A percentile compares a stretch with the other conserved stretches of the same genome.
Evolutionary conservation across 1,284 basidiomycete genomes (phyloP).

Genomic region (Papiliotrema fonsecae): DNA sequence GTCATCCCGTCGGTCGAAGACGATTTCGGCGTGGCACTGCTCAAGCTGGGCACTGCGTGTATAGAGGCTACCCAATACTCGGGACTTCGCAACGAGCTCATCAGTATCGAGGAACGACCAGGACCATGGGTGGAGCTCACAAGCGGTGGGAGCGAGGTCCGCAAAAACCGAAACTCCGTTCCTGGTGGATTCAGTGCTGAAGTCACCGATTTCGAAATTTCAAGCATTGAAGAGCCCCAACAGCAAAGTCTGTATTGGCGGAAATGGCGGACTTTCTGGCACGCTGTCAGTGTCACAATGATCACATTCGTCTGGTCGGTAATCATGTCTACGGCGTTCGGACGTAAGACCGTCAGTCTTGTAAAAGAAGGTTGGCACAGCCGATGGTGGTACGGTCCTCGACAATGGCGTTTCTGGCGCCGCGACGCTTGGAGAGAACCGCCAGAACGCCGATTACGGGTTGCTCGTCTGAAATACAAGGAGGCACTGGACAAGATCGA

Average conservation of each 20-base stretch:
- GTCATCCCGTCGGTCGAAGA: constrained; percentile 36
- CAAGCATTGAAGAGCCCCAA: constrained; percentile 27
- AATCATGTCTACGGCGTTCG: constrained; percentile 27
- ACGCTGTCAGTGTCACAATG: constrained; percentile 13
- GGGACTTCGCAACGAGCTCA: constrained; percentile 43
- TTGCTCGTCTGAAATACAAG: background rate
- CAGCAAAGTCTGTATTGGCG: constrained; percentile 22
- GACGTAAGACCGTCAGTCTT: constrained; percentile 14
- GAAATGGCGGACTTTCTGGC: constrained; percentile 28
- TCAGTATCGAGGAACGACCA: constrained; percentile 21
- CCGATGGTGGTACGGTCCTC: constrained; percentile 46
- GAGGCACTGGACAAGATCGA: background rate
- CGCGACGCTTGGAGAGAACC: constrained; percentile 34
- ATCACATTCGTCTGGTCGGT: constrained; percentile 16
- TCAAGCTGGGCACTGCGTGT: constrained; percentile 45
- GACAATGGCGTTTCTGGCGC: constrained; percentile 39
- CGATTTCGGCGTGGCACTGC: constrained; percentile 42
- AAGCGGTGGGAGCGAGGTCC: constrained; percentile 14
- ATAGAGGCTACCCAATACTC: constrained; percentile 42
- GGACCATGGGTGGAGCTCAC: constrained; percentile 37
- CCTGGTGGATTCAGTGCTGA: constrained; percentile 31
- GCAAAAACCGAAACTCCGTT: constrained; percentile 4
- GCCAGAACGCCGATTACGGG: constrained; percentile 3
- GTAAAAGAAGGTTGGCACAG: constrained; percentile 12
- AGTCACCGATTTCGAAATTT: constrained; percentile 39